These are phyloP conservation scores for Neurospora sp. DNA, from an alignment of 495 filamentous ascomycete species.

Conservation along the genomic window DNA sequence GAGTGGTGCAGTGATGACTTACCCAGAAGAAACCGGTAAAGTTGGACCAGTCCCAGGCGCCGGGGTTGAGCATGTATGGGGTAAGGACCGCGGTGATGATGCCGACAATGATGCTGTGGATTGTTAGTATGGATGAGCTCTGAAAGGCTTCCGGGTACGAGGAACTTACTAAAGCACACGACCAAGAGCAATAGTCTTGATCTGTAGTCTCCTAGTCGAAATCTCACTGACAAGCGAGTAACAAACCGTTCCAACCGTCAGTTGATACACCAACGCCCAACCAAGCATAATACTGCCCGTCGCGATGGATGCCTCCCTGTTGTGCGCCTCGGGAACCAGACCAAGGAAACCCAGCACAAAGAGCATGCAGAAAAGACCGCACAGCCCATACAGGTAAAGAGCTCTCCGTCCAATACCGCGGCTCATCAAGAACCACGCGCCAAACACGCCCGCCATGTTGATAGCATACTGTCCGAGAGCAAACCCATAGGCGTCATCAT, in stretches of 20 bases:
- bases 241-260: slow-evolving; percentile 68
- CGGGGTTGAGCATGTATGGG: slow-evolving; percentile 67
- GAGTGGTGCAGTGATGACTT: slow-evolving; percentile 4
- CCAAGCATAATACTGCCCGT: slow-evolving; percentile 62
- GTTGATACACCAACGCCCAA: slow-evolving; percentile 66
- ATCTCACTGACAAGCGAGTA: slow-evolving; percentile 71
- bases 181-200: slow-evolving; percentile 59
- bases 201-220: slow-evolving; percentile 61
- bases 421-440: slow-evolving; percentile 65
- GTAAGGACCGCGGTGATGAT: slow-evolving; percentile 63
- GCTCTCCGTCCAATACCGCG: slow-evolving; percentile 59
- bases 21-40: slow-evolving; percentile 80
- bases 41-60: slow-evolving; percentile 65
- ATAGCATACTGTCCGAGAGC: slow-evolving; percentile 68
- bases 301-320: slow-evolving; percentile 48
- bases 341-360: slow-evolving; percentile 67
- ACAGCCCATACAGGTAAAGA: slow-evolving; percentile 60
- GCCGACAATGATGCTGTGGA: slow-evolving; percentile 49
- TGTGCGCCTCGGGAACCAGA: slow-evolving; percentile 45
- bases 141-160: too few species aligned
- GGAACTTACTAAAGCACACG: slow-evolving; percentile 52
- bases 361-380: slow-evolving; percentile 54
- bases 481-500: slow-evolving; percentile 54
- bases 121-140: slow-evolving; percentile 9
- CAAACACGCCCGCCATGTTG: slow-evolving; percentile 63